Evolutionary conservation across 345 rosid species (phyloP).

Genomic region (Populus nigra): DNA sequence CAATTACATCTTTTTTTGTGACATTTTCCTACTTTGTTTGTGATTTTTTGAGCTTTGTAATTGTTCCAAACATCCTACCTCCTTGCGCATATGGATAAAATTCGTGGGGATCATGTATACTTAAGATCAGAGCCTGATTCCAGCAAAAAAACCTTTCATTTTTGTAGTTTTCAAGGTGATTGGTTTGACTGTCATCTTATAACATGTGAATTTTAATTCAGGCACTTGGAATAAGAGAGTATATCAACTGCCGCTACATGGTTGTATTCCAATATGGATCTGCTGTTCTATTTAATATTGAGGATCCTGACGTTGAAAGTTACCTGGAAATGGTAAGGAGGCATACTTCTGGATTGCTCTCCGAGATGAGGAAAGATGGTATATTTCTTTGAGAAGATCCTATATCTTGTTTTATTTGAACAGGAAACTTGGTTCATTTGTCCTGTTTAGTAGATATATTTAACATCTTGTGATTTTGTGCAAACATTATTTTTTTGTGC

Average conservation of each 20-base stretch:
- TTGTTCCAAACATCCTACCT: neutral
- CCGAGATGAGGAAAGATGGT: slow-evolving; percentile 87
- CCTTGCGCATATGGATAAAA: neutral
- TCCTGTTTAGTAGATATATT: neutral
- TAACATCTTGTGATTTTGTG: neutral
- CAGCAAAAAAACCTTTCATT: neutral
- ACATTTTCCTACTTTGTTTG: slow-evolving; percentile 3
- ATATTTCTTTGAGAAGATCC: slow-evolving; percentile 6
- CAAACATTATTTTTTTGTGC: neutral
- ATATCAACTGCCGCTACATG: slow-evolving; percentile 57
- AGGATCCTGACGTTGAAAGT: slow-evolving; percentile 62
- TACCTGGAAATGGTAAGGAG: slow-evolving; percentile 60
- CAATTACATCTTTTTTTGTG: neutral
- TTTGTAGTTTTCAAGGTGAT: neutral
- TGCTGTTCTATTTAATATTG: slow-evolving; percentile 81
- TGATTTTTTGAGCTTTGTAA: neutral
- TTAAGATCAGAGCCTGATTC: neutral
- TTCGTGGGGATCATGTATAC: neutral
- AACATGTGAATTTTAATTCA: slow-evolving; percentile 19
- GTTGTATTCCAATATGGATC: slow-evolving; percentile 93
- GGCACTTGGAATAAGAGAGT: slow-evolving; percentile 47
- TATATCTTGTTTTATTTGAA: neutral
- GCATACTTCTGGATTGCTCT: slow-evolving; percentile 77
- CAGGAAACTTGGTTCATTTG: neutral
- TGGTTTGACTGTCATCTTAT: neutral